These are phyloP conservation scores for Scedosporium dehoogii DNA, from an alignment of 2,329 filamentous ascomycete genomes.

Conservation along the genomic window DNA sequence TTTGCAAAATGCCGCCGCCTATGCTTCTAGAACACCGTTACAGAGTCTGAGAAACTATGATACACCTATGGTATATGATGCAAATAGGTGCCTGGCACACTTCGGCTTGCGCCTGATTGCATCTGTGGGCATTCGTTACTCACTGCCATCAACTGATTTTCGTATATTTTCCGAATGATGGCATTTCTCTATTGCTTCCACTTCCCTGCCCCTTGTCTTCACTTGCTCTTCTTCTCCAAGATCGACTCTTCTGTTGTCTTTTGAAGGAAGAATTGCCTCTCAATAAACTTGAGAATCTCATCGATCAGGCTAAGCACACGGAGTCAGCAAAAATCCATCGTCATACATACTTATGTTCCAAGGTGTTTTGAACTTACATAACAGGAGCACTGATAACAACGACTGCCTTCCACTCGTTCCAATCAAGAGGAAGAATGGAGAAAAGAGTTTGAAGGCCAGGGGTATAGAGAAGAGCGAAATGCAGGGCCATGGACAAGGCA, in stretches of 20 bases:
- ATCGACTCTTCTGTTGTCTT: slow-evolving; percentile 28
- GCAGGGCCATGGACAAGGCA: slow-evolving; percentile 80
- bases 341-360: not conserved
- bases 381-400: slow-evolving; percentile 81
- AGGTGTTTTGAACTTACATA: slow-evolving; percentile 52
- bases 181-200: slow-evolving; percentile 12
- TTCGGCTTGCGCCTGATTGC: not conserved
- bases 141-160: not conserved
- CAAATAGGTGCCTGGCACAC: not conserved
- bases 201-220: slow-evolving; percentile 17
- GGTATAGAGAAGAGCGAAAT: slow-evolving; percentile 88
- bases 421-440: slow-evolving; percentile 78
- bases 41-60: slow-evolving; percentile 4
- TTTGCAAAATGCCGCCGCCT: not conserved
- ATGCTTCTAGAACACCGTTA: not conserved
- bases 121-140: not conserved
- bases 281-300: slow-evolving; percentile 69
- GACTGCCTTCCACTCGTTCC: slow-evolving; percentile 87
- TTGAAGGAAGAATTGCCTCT: slow-evolving; percentile 57
- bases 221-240: slow-evolving; percentile 45
- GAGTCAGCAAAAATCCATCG: not conserved
- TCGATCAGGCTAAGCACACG: slow-evolving; percentile 56
- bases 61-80: slow-evolving; percentile 6
- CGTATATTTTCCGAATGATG: slow-evolving; percentile 5
- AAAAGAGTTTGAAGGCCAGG: slow-evolving; percentile 84